Evolutionary conservation across 2,329 filamentous ascomycete genomes (phyloP).

Genomic region (Cercospora brassicicola): DNA sequence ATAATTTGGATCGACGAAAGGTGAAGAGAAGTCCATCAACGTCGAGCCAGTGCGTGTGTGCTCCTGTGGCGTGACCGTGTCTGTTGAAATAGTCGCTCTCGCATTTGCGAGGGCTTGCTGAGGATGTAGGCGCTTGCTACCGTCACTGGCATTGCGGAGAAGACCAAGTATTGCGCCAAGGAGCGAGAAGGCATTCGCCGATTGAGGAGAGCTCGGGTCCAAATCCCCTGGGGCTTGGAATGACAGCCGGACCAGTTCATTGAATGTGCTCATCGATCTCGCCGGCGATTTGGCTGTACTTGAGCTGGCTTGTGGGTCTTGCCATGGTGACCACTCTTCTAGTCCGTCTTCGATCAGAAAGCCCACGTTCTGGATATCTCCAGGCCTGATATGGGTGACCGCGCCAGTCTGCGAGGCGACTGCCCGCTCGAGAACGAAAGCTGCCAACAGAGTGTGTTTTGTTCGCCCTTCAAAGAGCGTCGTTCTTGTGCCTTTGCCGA

Average conservation of each 20-base stretch:
- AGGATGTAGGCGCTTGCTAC: conserved; percentile 23
- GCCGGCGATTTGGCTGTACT: conserved; percentile 41
- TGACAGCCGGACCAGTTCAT: conserved; percentile 45
- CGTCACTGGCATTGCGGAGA: conserved; percentile 24
- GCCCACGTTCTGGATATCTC: conserved; percentile 51
- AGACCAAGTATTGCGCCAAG: conserved; percentile 20
- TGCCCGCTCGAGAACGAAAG: conserved; percentile 63
- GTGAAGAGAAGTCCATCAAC: conserved; percentile 10
- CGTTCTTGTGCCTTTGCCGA: conserved; percentile 16
- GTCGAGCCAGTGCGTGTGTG: background rate
- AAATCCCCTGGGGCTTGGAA: conserved; percentile 10
- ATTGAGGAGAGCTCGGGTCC: background rate
- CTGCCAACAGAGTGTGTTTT: conserved; percentile 55
- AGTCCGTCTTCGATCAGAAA: conserved; percentile 63
- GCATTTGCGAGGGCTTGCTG: conserved; percentile 33
- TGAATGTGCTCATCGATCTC: conserved; percentile 53
- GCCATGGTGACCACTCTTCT: conserved; percentile 75
- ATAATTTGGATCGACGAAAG: conserved; percentile 18
- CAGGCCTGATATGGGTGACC: conserved; percentile 51
- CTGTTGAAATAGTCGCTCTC: conserved; percentile 3
- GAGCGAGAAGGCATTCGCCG: background rate
- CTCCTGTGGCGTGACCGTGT: background rate
- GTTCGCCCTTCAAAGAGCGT: conserved; percentile 29
- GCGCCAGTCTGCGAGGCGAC: conserved; percentile 55
- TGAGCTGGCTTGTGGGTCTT: conserved; percentile 41